Conservation (phyloP, 1,284 basidiomycete genomes). For the Cystobasidium pallidum region DNA sequence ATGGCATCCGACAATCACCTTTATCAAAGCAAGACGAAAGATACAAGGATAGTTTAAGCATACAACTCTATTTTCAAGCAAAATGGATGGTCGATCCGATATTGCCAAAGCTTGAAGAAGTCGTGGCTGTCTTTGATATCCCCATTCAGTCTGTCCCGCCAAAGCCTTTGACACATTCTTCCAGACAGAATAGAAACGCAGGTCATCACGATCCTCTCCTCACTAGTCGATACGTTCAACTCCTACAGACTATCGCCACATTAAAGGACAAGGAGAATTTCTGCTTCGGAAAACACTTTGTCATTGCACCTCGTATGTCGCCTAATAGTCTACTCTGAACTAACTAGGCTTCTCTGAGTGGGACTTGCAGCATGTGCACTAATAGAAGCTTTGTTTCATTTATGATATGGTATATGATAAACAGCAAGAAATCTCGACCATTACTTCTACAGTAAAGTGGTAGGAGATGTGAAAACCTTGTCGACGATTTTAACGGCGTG, state of each 20-base stretch:
- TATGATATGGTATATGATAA: too few relatives aligned
- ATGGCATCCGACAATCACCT: neutral
- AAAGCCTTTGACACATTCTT: too few relatives aligned
- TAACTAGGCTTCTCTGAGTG: too few relatives aligned
- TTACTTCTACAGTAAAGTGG: neutral
- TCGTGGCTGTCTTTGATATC: neutral
- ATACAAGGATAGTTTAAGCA: constrained; percentile 2
- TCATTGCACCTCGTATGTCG: neutral
- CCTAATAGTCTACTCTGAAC: too few relatives aligned
- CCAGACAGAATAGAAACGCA: too few relatives aligned
- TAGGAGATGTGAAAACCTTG: neutral
- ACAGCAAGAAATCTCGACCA: too few relatives aligned
- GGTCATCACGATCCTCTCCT: too few relatives aligned
- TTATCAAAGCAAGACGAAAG: neutral
- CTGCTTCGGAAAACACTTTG: neutral
- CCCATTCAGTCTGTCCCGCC: too few relatives aligned
- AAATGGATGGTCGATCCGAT: neutral
- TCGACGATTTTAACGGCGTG: neutral
- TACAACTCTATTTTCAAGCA: neutral
- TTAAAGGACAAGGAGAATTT: neutral
- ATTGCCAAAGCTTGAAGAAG: neutral
- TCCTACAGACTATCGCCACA: neutral
- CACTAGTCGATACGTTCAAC: neutral
- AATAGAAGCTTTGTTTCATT: too few relatives aligned
- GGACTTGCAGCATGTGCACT: too few relatives aligned